These are phyloP conservation scores for Chalara sp. DNA, from an alignment of 2,329 filamentous ascomycete genomes.

Conservation along the genomic window DNA sequence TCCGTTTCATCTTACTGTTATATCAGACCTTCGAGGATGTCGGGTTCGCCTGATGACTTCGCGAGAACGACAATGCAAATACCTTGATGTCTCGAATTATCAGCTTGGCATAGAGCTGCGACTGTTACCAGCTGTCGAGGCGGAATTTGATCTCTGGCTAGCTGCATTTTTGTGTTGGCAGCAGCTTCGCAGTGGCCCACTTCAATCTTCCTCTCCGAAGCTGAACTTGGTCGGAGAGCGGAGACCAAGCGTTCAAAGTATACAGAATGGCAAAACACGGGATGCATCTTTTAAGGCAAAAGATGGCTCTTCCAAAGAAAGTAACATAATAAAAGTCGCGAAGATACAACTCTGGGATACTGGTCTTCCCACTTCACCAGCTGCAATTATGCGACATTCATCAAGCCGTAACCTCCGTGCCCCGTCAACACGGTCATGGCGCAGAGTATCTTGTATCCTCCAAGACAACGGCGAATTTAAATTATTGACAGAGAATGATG, in stretches of 20 bases:
- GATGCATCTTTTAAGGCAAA: conserved; percentile 25
- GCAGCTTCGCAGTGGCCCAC: conserved; percentile 52
- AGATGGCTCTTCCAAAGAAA: conserved; percentile 21
- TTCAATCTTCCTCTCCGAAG: conserved; percentile 14
- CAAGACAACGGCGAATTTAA: conserved; percentile 95
- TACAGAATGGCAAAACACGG: conserved; percentile 27
- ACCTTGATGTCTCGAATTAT: conserved; percentile 48
- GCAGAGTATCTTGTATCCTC: conserved; percentile 83
- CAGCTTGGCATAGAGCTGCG: conserved; percentile 54
- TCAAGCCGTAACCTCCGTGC: conserved; percentile 51
- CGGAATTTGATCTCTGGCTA: conserved; percentile 73
- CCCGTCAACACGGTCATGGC: conserved; percentile 58
- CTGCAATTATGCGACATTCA: conserved; percentile 42
- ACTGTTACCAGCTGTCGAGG: conserved; percentile 54
- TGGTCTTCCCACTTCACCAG: conserved; percentile 45
- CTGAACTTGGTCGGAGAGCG: conserved; percentile 14
- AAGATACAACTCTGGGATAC: conserved; percentile 91
- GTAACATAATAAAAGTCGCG: conserved; percentile 89
- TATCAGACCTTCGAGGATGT: conserved; percentile 71
- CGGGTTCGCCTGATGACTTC: conserved; percentile 52
- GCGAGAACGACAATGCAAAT: conserved; percentile 37
- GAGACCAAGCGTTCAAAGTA: conserved; percentile 29
- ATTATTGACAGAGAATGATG: conserved; percentile 79
- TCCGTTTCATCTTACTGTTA: conserved; percentile 57
- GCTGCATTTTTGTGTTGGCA: conserved; percentile 79